Percentiles rank a stretch among this genome's conserved stretches.
Evolutionary conservation across 345 rosid genomes (phyloP).

Genomic region (Euphorbia peplus): DNA sequence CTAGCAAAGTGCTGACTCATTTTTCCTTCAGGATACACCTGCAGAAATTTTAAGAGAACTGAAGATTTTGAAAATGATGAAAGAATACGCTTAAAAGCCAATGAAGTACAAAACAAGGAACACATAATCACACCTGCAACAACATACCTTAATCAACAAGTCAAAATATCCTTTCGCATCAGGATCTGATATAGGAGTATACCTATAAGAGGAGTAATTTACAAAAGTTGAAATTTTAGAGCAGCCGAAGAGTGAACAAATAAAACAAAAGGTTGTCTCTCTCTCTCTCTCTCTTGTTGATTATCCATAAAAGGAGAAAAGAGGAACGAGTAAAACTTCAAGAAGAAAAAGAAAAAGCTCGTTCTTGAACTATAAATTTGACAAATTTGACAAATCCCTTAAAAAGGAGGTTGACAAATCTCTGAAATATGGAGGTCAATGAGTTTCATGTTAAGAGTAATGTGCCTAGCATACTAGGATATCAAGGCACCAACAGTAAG

Average conservation of each 20-base stretch:
- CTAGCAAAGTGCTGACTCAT: constrained; percentile 98
- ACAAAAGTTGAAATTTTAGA: background rate
- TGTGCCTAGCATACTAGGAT: background rate
- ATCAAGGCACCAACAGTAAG: background rate
- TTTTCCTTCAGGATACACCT: constrained; percentile 96
- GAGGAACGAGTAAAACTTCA: background rate
- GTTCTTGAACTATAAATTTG: background rate
- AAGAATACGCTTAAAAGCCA: constrained; percentile 12
- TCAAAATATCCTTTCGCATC: constrained; percentile 87
- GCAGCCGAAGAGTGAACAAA: background rate
- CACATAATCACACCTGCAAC: background rate
- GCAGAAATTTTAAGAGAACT: constrained; percentile 22
- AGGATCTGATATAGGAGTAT: constrained; percentile 93
- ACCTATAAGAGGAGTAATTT: constrained; percentile 41
- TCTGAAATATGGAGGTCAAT: background rate
- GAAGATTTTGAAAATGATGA: background rate
- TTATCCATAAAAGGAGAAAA: background rate
- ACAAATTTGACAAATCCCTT: background rate
- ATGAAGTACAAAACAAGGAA: background rate
- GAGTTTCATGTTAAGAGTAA: background rate
- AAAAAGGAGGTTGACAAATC: background rate
- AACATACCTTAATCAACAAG: constrained; percentile 77
- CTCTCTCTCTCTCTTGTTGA: background rate
- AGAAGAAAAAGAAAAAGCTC: background rate
- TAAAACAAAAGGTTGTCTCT: background rate